Base-by-base conservation (phyloP, 306 rosid species). In the Rosa rugosa region DNA sequence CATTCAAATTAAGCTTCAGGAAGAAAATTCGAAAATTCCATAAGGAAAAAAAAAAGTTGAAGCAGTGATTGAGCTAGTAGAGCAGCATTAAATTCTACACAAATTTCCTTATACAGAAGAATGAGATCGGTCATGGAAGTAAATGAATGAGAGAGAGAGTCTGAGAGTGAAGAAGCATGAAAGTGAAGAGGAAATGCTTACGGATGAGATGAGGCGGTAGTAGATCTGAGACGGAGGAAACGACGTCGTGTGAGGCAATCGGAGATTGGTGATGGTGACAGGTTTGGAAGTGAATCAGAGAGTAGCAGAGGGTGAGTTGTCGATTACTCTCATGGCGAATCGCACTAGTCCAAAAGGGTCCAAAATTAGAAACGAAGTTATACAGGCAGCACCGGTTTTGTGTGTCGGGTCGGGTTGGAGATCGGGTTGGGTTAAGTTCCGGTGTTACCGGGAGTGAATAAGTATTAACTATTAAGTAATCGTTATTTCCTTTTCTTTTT, bases 1-100 rank as follows among this genome's bases (percentile, higher is more conserved):
- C 79, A 65, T 78, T 71, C 81, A 71, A 46, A 71, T 14, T 22
- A 59, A 63, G 69, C 69, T 63, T 63, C 41, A n/a, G 5, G 17
- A 60, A 6, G 36, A 31, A 31, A 31, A 66, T 65, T 63, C 11
- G 25, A 38, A 38, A 66, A 6, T 11, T 27, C 67, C 10, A 4
- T 51, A 51, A 38, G 36, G 6, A 47, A 31, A 1, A 27, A 27
- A 27, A 4, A 11, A 72, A 72, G 2, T 72, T 20, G 11, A 23
- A 59, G 3, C 22, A 25, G 18, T 59, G 25, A 63, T 14, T 27
- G 27, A 66, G 47, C 47, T 16, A 36, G n/a, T 40, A 17, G 25
- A 17, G 36, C 17, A 2, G 71, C n/a, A 45, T 63, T 75, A 34
- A 62, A 75, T 75, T 75, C 36, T n/a, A 75, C 12, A 1, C 13